phyloP scores from a whole-genome alignment of 768 basidiomycete species.

The Lactarius trivialis region DNA sequence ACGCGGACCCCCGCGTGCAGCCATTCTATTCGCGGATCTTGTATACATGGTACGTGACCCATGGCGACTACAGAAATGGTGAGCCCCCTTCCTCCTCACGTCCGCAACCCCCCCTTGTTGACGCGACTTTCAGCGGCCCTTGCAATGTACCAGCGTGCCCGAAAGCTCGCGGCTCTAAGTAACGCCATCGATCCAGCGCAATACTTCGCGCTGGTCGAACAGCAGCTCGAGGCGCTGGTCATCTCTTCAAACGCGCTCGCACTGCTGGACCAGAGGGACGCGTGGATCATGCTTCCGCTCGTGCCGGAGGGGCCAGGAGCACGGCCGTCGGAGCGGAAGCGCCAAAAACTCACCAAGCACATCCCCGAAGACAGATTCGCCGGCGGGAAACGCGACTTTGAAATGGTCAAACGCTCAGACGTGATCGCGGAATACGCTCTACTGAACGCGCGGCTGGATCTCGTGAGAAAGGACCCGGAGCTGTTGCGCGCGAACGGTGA shows the following conservation, averaged over 20 bases:
- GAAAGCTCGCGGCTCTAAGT: constrained; percentile 53
- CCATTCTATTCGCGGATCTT: constrained; percentile 87
- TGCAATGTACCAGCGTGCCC: constrained; percentile 88
- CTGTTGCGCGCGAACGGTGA: constrained; percentile 60
- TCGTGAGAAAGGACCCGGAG: constrained; percentile 60
- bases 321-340: constrained; percentile 57
- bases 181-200: constrained; percentile 30
- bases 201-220: constrained; percentile 49
- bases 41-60: constrained; percentile 87
- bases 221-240: constrained; percentile 73
- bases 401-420: constrained; percentile 74
- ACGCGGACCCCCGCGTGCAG: constrained; percentile 78
- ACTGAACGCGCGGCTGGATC: constrained; percentile 69
- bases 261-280: constrained; percentile 70
- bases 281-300: constrained; percentile 73
- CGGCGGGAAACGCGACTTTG: constrained; percentile 56
- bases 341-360: constrained; percentile 61
- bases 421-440: constrained; percentile 73
- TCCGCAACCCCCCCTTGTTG: neutral
- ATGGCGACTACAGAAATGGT: constrained; percentile 92
- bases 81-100: constrained; percentile 29
- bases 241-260: constrained; percentile 86
- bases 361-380: constrained; percentile 73
- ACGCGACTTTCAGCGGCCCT: constrained; percentile 56
- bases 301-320: constrained; percentile 32